phyloP scores from a whole-genome alignment of 805 yeast species.

The Metschnikowia gelsemii region DNA sequence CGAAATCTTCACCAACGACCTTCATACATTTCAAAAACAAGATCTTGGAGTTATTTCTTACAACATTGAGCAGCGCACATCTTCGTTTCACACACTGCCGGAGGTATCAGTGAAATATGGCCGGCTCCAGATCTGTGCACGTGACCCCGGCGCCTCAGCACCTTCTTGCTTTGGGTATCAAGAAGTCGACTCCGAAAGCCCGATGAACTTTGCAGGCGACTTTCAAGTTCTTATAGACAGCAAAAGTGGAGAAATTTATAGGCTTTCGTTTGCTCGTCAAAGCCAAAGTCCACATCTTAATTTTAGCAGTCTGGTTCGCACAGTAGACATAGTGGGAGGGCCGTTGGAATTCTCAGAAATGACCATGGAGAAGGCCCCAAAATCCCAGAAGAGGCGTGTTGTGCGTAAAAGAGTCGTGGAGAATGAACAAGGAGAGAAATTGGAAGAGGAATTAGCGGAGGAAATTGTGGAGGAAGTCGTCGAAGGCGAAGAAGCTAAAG shows the following conservation, averaged over 20 bases:
- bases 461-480: conserved; percentile 26
- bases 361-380: conserved; percentile 20
- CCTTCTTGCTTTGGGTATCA: conserved; percentile 34
- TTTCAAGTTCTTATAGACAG: conserved; percentile 12
- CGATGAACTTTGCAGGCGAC: conserved; percentile 8
- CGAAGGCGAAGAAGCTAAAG: too few species aligned
- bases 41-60: conserved; percentile 21
- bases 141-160: conserved; percentile 26
- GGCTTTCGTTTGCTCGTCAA: conserved; percentile 10
- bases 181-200: conserved; percentile 4
- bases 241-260: conserved; percentile 4
- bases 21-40: background rate
- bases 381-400: conserved; percentile 26
- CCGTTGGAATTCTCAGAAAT: conserved; percentile 2
- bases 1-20: conserved; percentile 6
- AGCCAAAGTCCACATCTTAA: too few species aligned
- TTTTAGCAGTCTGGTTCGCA: too few species aligned
- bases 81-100: conserved; percentile 10
- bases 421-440: conserved; percentile 25
- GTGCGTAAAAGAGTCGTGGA: conserved; percentile 20
- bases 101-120: conserved; percentile 6
- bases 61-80: conserved; percentile 10
- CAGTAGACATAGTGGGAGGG: too few species aligned
- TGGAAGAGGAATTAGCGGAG: conserved; percentile 23
- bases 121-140: conserved; percentile 34